Evolutionary conservation across 352 stramenopile species (phyloP), one percentile per base, ranked within the genome.

Genomic region (Hyphochytrium catenoides): DNA sequence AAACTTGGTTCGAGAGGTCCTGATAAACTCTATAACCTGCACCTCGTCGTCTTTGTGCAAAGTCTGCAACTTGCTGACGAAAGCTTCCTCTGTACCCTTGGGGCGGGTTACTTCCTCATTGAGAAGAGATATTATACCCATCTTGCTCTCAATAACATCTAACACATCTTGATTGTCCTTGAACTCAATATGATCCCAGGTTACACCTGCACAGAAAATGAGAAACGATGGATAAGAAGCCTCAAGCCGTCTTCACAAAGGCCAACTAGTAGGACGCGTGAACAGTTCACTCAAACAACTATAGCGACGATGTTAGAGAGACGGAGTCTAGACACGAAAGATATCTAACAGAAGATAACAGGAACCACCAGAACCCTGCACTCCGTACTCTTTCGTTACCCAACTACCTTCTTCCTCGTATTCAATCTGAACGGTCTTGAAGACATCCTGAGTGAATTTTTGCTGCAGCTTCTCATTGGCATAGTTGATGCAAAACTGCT

Each of bases 391-490:
- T n/a, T n/a, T n/a, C n/a, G n/a, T n/a, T n/a, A n/a, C n/a, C n/a
- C n/a, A n/a, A 41, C 88, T 90, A 12, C 68, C 72, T 68, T 88
- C 73, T 24, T 94, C 86, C 39, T 93, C 85, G 58, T 96, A 91
- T 57, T 97, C 86, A 35, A 93, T 62, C 52, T 94, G 65, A 31
- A 85, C 72, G 0, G 70, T 77, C 59, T 89, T 83, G 47, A 87
- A 78, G 31, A 79, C 75, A 37, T 84, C 67, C 42, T 79, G 62
- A 11, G 72, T 87, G 46, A 87, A 87, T 48, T 85, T 62, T 36
- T 78, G 64, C 48, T 78, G 64, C 14, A 78, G 53, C 48, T 76
- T 75, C 34, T 78, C 64, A 47, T 75, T 75, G 8, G 62, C 62
- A 26, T 75, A 75, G 56, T 76, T 76, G 55, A 76, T 76, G 36